Percentiles rank a stretch among this genome's conserved stretches.
phyloP scores from a whole-genome alignment of 225 moss, liverwort and hornwort genomes.

The Thuidium tamariscinum region DNA sequence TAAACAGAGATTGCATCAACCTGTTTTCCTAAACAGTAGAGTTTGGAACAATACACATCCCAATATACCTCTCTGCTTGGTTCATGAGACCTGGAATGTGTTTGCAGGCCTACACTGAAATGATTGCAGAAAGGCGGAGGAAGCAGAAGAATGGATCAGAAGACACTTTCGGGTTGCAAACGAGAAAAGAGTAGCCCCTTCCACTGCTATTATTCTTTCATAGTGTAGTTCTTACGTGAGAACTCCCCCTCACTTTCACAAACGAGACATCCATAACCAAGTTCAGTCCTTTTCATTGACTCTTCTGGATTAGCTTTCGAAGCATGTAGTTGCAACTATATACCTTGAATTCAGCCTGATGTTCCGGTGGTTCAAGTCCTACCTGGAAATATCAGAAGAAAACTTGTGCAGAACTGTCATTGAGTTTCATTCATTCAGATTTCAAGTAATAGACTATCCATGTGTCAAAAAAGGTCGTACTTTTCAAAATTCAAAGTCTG shows the following conservation, averaged over 20 bases:
- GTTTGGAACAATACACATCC: not conserved
- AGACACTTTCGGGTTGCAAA: slow-evolving; percentile 64
- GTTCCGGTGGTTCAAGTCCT: not conserved
- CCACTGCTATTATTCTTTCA: not conserved
- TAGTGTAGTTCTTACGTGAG: not conserved
- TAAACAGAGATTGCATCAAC: not conserved
- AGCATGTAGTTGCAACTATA: not conserved
- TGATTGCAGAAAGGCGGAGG: slow-evolving; percentile 87
- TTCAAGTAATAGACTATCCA: not conserved
- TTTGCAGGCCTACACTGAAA: slow-evolving; percentile 65
- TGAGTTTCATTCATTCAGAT: not conserved
- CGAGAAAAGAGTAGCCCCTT: slow-evolving; percentile 10
- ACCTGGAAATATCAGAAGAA: not conserved
- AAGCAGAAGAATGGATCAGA: slow-evolving; percentile 59
- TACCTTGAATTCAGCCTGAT: not conserved
- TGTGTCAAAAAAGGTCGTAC: not conserved
- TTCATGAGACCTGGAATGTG: not conserved
- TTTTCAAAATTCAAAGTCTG: not conserved
- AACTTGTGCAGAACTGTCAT: not conserved
- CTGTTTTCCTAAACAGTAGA: not conserved
- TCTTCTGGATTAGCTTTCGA: not conserved
- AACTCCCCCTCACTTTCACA: not conserved
- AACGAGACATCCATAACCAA: not conserved
- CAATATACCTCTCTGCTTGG: not conserved
- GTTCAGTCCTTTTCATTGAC: not conserved